phyloP scores from a whole-genome alignment of 2,329 filamentous ascomycete genomes.

The Colletotrichum sp. region DNA sequence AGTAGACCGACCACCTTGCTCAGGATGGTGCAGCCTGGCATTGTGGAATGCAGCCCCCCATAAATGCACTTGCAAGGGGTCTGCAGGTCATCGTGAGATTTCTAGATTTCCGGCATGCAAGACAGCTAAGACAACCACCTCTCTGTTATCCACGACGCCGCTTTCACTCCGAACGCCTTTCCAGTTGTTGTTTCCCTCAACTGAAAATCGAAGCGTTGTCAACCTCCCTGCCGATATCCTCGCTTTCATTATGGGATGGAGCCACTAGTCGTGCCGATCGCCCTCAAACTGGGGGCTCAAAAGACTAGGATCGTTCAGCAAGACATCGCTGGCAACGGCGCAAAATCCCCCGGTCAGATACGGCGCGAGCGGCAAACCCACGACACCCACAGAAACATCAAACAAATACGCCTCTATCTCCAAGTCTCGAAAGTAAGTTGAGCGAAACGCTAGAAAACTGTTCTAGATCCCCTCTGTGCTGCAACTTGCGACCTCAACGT shows the following conservation, averaged over 20 bases:
- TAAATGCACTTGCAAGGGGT: slow-evolving; percentile 2
- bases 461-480: background rate
- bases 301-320: background rate
- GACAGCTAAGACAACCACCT: slow-evolving; percentile 1
- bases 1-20: background rate
- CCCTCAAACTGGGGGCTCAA: background rate
- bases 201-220: background rate
- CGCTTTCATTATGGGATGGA: background rate
- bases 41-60: background rate
- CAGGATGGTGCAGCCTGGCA: background rate
- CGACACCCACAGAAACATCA: background rate
- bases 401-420: background rate
- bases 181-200: background rate
- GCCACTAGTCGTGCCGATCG: slow-evolving; percentile 6
- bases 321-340: background rate
- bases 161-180: background rate
- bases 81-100: slow-evolving; percentile 10
- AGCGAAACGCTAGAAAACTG: background rate
- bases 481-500: background rate
- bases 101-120: background rate
- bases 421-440: background rate
- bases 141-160: background rate
- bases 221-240: background rate
- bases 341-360: background rate
- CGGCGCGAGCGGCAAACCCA: background rate